Evolutionary conservation across 2,329 filamentous ascomycete genomes (phyloP).

Genomic region (Stagonosporopsis vannaccii): DNA sequence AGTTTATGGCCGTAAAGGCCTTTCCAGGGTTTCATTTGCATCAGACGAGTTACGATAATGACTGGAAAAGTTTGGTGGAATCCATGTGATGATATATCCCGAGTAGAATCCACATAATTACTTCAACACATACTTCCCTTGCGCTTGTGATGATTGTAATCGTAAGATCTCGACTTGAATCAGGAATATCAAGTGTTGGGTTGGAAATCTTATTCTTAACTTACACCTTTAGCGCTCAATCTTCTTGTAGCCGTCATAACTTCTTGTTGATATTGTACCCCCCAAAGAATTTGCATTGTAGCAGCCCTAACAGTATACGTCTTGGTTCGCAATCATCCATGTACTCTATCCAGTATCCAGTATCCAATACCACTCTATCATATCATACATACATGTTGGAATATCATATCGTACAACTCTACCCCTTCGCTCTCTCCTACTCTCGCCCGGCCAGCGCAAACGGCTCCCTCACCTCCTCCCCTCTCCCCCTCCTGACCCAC

Average conservation of each 20-base stretch:
- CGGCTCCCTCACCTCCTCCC: constrained; percentile 35
- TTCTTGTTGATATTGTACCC: no score
- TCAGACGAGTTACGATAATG: constrained; percentile 49
- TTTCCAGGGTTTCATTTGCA: constrained; percentile 42
- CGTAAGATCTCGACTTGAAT: no score
- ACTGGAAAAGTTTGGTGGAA: constrained; percentile 46
- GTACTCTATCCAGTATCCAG: no score
- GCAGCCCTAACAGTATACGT: no score
- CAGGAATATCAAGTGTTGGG: no score
- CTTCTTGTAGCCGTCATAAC: no score
- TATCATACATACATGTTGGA: not conserved
- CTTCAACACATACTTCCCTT: constrained; percentile 21
- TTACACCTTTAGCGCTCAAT: no score
- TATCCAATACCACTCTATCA: no score
- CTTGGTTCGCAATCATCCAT: no score
- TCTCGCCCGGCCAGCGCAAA: constrained; percentile 33
- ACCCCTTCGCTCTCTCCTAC: not conserved
- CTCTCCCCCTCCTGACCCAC: constrained; percentile 74
- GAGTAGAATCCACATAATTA: constrained; percentile 36
- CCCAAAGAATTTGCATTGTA: no score
- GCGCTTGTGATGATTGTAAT: constrained; percentile 19
- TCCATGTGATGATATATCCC: constrained; percentile 40
- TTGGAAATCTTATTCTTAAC: no score
- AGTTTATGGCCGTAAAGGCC: constrained; percentile 43
- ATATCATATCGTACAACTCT: constrained; percentile 3